Evolutionary conservation across 306 rosid species (phyloP), one percentile per base, ranked within the genome.

Genomic region (Sophora flavescens): DNA sequence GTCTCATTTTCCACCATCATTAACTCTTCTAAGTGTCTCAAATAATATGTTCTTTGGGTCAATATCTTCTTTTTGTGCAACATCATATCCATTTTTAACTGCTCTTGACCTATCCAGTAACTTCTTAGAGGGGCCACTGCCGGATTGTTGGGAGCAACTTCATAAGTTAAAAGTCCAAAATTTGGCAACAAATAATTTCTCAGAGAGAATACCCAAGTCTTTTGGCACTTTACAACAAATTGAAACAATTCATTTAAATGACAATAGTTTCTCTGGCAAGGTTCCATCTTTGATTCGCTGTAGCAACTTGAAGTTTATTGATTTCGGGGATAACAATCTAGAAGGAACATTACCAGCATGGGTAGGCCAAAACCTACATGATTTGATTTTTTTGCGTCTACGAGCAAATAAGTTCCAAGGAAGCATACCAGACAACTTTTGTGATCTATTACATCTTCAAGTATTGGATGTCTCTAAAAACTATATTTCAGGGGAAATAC

Each of bases 391-490:
- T 3, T 58, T 82, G n/a, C 3, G 58, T 16, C 4, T 77, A 11
- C 8, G 3, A 2, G 44, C 5, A 52, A 82, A 57, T 16, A 28
- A 51, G 14, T 76, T 67, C 2, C 1, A 45, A 30, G 83, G 85
- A 71, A 64, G 17, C 35, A 77, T 82, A 4, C 75, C 79, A 2
- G 0, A 42, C 45, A 80, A 71, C 54, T 1, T 83, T 9, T 86
- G 87, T 8, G 44, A 58, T 52, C 56, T 80, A 0, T 1, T 30
- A 17, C 26, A 17, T 47, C 82, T 83, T 51, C 80, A 66, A 33
- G 22, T 80, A 5, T 66, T 86, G 59, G 86, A 81, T 67, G 64
- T 86, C 35, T 61, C 87, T 1, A 10, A 48, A 5, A 83, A 86
- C 39, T 36, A 63, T 8, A 59, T 83, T 11, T 9, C 42, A 0